A percentile compares a stretch with the other conserved stretches of the same genome.
These are phyloP conservation scores for Magnaporthiopsis rhizophila DNA, from an alignment of 2,329 filamentous ascomycete genomes.

Conservation along the genomic window DNA sequence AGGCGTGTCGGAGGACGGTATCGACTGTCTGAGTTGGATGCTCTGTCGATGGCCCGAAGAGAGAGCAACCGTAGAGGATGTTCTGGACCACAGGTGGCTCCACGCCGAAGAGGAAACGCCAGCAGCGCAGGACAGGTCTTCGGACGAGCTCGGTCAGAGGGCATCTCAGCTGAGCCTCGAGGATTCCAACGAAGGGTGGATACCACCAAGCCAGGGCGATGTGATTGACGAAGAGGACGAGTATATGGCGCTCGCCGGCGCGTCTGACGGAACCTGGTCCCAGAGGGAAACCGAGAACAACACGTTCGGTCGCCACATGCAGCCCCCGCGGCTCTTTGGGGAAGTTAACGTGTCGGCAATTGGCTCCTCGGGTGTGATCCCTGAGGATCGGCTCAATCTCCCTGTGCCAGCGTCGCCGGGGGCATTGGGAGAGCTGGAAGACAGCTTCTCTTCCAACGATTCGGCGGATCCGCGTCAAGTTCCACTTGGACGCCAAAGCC, in stretches of 20 bases:
- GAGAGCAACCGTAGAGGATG: slow-evolving; percentile 65
- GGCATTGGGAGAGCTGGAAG: slow-evolving; percentile 32
- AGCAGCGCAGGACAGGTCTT: slow-evolving; percentile 52
- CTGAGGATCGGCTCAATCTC: slow-evolving; percentile 40
- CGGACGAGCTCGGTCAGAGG: slow-evolving; percentile 48
- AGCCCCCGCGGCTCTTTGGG: slow-evolving; percentile 41
- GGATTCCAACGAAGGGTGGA: slow-evolving; percentile 27
- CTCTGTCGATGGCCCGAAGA: slow-evolving; percentile 69
- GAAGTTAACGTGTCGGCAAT: slow-evolving; percentile 47
- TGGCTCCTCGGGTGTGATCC: slow-evolving; percentile 44
- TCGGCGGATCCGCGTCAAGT: neutral
- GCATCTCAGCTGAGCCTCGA: slow-evolving; percentile 58
- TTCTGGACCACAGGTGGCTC: slow-evolving; percentile 72
- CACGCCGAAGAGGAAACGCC: slow-evolving; percentile 24
- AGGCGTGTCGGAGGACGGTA: slow-evolving; percentile 55
- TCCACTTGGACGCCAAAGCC: slow-evolving; percentile 13
- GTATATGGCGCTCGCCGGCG: slow-evolving; percentile 23
- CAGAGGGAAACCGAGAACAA: slow-evolving; percentile 79
- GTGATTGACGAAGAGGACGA: slow-evolving; percentile 23
- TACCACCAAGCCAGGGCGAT: slow-evolving; percentile 19
- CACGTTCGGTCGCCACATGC: slow-evolving; percentile 44
- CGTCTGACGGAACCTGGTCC: slow-evolving; percentile 46
- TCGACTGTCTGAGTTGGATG: slow-evolving; percentile 72
- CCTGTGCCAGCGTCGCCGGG: slow-evolving; percentile 24
- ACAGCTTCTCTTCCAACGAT: slow-evolving; percentile 27